Evolutionary conservation across 305 asterid species (phyloP).

Genomic region (Caryopteris hybrid): DNA sequence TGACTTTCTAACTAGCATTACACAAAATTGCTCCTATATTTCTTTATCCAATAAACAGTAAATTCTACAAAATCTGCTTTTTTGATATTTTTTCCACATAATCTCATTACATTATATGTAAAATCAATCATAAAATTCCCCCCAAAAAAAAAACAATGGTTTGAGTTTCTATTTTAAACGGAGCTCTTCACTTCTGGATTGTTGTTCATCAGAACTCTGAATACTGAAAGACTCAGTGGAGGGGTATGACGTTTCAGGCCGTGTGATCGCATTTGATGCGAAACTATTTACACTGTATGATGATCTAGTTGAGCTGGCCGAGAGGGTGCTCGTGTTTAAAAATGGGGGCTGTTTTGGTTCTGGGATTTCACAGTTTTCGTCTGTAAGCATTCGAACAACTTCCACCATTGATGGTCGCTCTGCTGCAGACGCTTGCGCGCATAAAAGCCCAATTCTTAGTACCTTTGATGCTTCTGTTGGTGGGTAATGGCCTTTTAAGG

Average conservation of each 20-base stretch:
- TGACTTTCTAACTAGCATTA: neutral
- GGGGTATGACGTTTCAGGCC: slow-evolving; percentile 26
- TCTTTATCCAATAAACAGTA: neutral
- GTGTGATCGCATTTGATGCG: slow-evolving; percentile 24
- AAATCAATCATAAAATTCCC: neutral
- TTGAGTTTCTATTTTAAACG: slow-evolving; percentile 9
- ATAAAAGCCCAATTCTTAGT: slow-evolving; percentile 49
- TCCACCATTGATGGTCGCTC: slow-evolving; percentile 60
- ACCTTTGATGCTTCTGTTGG: slow-evolving; percentile 34
- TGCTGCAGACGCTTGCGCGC: slow-evolving; percentile 52
- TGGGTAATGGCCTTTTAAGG: slow-evolving; percentile 35
- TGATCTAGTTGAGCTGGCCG: slow-evolving; percentile 33
- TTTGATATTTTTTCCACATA: too few relatives aligned
- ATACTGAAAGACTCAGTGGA: slow-evolving; percentile 42
- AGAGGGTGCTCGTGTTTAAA: slow-evolving; percentile 28
- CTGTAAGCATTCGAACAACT: slow-evolving; percentile 50
- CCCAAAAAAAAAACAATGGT: neutral
- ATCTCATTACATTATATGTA: neutral
- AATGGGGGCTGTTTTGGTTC: slow-evolving; percentile 68
- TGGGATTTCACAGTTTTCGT: slow-evolving; percentile 41
- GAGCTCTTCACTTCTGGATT: slow-evolving; percentile 27
- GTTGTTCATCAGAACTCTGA: slow-evolving; percentile 40
- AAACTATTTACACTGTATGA: slow-evolving; percentile 37
- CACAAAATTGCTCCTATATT: neutral
- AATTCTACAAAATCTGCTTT: neutral